Conservation (phyloP, 768 basidiomycete species). For the Pisolithus sp. region DNA sequence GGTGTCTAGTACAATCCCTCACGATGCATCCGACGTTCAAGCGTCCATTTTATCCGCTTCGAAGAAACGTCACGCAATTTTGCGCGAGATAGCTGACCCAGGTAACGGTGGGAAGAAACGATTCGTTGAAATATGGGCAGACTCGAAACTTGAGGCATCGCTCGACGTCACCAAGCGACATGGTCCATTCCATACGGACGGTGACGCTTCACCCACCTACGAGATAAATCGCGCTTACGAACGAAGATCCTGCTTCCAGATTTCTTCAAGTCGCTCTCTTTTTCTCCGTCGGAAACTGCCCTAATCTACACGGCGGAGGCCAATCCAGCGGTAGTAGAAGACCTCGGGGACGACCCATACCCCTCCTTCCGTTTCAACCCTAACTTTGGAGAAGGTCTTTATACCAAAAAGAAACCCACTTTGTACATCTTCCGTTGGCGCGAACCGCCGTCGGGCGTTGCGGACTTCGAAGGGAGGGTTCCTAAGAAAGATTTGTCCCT, state of each 20-base stretch:
- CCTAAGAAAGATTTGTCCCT: constrained; percentile 4
- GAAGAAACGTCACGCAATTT: constrained; percentile 36
- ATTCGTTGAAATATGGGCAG: constrained; percentile 56
- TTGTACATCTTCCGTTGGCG: constrained; percentile 52
- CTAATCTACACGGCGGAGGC: constrained; percentile 59
- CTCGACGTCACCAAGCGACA: constrained; percentile 55
- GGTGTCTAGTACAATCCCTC: constrained; percentile 9
- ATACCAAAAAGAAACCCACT: constrained; percentile 44
- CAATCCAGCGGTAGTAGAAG: constrained; percentile 21
- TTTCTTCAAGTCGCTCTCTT: constrained; percentile 43
- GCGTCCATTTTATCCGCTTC: constrained; percentile 39
- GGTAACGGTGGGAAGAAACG: constrained; percentile 32
- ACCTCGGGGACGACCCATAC: constrained; percentile 22
- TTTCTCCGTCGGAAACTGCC: constrained; percentile 45
- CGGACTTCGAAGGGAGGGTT: constrained; percentile 5
- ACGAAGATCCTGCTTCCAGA: constrained; percentile 33
- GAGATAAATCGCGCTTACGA: neutral
- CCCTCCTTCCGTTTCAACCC: constrained; percentile 50
- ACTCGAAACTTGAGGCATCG: constrained; percentile 36
- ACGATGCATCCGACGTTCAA: constrained; percentile 31
- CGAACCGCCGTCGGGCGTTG: constrained; percentile 2
- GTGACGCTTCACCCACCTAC: constrained; percentile 25
- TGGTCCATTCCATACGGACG: constrained; percentile 57
- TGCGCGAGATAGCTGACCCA: constrained; percentile 32
- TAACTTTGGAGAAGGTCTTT: constrained; percentile 58